phyloP scores from a whole-genome alignment of 352 stramenopile species.

The Globisporangium splendens region DNA sequence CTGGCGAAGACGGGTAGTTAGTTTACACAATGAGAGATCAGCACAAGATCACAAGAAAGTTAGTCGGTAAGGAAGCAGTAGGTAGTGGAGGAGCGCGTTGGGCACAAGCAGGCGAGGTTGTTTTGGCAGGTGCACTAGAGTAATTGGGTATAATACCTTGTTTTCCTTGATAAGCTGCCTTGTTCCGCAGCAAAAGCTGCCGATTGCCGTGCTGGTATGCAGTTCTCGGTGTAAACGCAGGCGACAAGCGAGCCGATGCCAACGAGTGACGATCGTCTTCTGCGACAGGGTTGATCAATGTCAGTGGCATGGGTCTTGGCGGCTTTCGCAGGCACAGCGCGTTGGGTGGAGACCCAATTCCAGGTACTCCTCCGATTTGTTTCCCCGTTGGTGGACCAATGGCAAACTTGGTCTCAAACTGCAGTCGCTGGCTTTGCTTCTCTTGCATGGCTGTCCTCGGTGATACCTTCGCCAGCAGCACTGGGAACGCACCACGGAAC shows the following conservation, averaged over 20 bases:
- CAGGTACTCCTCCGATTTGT: background rate
- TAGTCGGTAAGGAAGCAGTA: too few species aligned
- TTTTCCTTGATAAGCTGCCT: too few species aligned
- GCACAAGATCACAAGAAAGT: background rate
- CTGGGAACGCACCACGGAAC: slow-evolving; percentile 36
- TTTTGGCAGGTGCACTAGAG: too few species aligned
- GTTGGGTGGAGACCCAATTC: background rate
- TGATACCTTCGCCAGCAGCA: slow-evolving; percentile 36
- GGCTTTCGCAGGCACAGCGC: slow-evolving; percentile 1
- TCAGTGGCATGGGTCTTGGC: background rate
- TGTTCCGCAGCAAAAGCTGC: slow-evolving; percentile 28
- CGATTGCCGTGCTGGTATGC: slow-evolving; percentile 41
- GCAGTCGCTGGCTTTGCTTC: slow-evolving; percentile 22
- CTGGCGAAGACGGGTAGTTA: slow-evolving; percentile 48
- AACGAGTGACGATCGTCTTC: background rate
- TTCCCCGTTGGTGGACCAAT: slow-evolving; percentile 16
- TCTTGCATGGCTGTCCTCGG: slow-evolving; percentile 17
- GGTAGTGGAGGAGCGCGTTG: too few species aligned
- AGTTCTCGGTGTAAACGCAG: slow-evolving; percentile 43
- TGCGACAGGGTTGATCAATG: background rate
- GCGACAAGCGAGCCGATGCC: slow-evolving; percentile 26
- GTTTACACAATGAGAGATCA: background rate
- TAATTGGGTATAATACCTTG: too few species aligned
- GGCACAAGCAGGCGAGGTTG: too few species aligned
- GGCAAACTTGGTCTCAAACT: slow-evolving; percentile 24